These are phyloP conservation scores for Sanghuangporus weigelae DNA, from an alignment of 1,284 basidiomycete species.

Conservation along the genomic window DNA sequence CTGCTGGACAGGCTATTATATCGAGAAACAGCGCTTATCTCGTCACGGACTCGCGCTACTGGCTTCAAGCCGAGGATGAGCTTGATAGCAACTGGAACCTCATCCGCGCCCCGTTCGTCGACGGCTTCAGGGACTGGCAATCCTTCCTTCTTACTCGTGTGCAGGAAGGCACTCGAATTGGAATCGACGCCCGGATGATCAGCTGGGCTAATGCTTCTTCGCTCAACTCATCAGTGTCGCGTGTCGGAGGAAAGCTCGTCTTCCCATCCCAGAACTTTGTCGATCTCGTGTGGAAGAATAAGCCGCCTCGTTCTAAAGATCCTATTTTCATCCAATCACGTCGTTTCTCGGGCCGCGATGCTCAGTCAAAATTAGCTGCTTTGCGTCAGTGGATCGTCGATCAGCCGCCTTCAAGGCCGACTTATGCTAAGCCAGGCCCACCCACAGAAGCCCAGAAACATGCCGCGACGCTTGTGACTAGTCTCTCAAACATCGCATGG, in stretches of 20 bases:
- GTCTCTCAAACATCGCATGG: constrained; percentile 66
- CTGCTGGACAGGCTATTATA: constrained; percentile 80
- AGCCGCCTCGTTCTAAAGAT: constrained; percentile 62
- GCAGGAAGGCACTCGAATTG: constrained; percentile 55
- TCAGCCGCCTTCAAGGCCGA: constrained; percentile 54
- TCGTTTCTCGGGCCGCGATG: constrained; percentile 39
- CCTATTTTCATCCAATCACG: constrained; percentile 68
- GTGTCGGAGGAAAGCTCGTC: constrained; percentile 54
- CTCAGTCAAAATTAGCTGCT: constrained; percentile 50
- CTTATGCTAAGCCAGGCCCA: constrained; percentile 50
- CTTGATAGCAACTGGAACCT: constrained; percentile 77
- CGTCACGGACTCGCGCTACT: constrained; percentile 87
- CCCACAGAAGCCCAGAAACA: constrained; percentile 61
- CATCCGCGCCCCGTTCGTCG: constrained; percentile 56
- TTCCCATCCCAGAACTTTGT: constrained; percentile 79
- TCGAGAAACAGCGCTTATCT: constrained; percentile 64
- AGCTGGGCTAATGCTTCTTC: constrained; percentile 66
- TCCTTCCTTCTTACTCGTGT: constrained; percentile 31
- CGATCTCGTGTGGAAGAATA: constrained; percentile 79
- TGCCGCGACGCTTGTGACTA: constrained; percentile 59
- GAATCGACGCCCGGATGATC: constrained; percentile 87
- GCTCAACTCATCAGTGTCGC: constrained; percentile 50
- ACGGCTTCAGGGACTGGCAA: constrained; percentile 67
- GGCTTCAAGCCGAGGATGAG: constrained; percentile 77
- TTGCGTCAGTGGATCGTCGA: constrained; percentile 58